A percentile compares a stretch with the other conserved stretches of the same genome.
phyloP scores from a whole-genome alignment of 2,329 filamentous ascomycete species.

The Pseudocercospora eumusae region DNA sequence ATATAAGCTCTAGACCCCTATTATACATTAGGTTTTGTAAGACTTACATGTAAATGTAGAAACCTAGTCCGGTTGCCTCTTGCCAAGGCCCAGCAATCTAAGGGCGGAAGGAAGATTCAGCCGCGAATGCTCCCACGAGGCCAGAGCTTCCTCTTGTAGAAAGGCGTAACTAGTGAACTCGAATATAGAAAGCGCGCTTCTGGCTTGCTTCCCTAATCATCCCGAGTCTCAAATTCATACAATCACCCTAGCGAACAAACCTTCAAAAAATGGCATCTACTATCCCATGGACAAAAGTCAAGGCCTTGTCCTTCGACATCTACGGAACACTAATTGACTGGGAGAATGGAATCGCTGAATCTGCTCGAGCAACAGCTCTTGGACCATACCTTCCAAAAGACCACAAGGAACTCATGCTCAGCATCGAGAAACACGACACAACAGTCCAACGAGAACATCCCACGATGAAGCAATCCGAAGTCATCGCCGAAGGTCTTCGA shows the following conservation, averaged over 20 bases:
- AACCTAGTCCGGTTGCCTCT: neutral
- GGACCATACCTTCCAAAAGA: slow-evolving; percentile 50
- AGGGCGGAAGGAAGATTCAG: neutral
- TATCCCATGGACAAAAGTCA: slow-evolving; percentile 36
- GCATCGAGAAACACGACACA: slow-evolving; percentile 51
- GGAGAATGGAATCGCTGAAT: slow-evolving; percentile 64
- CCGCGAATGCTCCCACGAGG: neutral
- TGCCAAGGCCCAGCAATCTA: neutral
- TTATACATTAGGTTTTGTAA: too few relatives aligned
- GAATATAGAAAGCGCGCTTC: neutral
- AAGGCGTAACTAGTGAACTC: neutral
- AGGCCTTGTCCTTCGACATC: slow-evolving; percentile 70
- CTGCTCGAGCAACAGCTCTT: slow-evolving; percentile 53
- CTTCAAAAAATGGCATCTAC: slow-evolving; percentile 29
- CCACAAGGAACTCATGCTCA: slow-evolving; percentile 46
- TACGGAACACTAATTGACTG: slow-evolving; percentile 80
- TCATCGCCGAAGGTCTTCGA: slow-evolving; percentile 44
- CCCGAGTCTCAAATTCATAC: neutral
- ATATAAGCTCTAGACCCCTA: too few relatives aligned
- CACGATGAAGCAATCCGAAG: slow-evolving; percentile 58
- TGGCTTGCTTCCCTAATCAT: neutral
- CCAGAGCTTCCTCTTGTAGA: neutral
- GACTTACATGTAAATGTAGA: too few relatives aligned
- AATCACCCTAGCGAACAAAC: neutral
- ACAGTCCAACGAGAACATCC: slow-evolving; percentile 58